Conservation (phyloP, 768 basidiomycete species). For the Gelatoporia subvermispora region DNA sequence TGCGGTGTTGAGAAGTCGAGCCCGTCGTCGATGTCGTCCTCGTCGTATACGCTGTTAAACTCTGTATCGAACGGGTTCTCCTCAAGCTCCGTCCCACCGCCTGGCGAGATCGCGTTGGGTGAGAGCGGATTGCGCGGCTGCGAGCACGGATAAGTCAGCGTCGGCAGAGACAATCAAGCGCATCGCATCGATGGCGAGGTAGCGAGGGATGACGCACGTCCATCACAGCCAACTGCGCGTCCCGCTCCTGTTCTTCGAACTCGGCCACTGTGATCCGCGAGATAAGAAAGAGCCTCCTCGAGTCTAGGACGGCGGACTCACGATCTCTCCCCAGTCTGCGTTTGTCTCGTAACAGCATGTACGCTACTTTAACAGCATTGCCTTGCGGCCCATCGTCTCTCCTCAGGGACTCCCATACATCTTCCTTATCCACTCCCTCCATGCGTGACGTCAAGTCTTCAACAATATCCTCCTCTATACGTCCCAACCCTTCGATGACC, state of each 20-base stretch:
- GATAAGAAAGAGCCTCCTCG: conserved; percentile 10
- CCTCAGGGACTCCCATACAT: conserved; percentile 82
- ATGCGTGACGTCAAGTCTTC: conserved; percentile 74
- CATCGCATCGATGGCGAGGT: conserved; percentile 1
- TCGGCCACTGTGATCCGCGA: conserved; percentile 50
- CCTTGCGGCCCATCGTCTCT: conserved; percentile 81
- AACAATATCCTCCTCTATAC: conserved; percentile 89
- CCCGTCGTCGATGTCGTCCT: conserved; percentile 55
- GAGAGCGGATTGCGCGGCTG: conserved; percentile 72
- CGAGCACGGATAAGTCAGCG: not conserved
- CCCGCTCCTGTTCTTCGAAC: conserved; percentile 82
- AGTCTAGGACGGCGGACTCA: conserved; percentile 38
- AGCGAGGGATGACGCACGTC: conserved; percentile 50
- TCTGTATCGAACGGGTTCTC: conserved; percentile 80
- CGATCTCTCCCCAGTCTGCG: conserved; percentile 76
- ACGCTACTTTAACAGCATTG: conserved; percentile 95
- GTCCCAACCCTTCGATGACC: conserved; percentile 86
- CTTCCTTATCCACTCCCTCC: conserved; percentile 70
- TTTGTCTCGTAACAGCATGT: conserved; percentile 90
- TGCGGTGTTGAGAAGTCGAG: conserved; percentile 44
- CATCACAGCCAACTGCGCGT: conserved; percentile 73
- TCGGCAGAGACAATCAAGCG: too few species aligned
- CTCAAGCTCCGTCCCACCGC: conserved; percentile 51
- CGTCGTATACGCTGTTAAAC: conserved; percentile 47
- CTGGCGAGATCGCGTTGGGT: conserved; percentile 60